Conservation (phyloP, 352 stramenopile species). For the Globisporangium alternatum region DNA sequence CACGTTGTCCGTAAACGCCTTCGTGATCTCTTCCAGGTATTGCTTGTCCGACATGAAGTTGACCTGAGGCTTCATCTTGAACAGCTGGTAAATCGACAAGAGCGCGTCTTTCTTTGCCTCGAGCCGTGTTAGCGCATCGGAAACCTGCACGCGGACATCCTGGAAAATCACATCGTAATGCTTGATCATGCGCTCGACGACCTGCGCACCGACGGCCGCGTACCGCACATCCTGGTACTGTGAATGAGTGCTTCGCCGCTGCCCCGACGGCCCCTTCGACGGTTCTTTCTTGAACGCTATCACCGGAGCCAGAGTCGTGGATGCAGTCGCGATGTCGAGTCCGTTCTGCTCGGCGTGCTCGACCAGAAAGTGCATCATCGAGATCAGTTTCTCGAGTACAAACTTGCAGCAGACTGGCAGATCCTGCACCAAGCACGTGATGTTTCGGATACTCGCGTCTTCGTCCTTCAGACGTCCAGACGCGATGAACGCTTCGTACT, state of each 20-base stretch:
- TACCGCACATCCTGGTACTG: slow-evolving; percentile 77
- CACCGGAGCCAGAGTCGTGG: slow-evolving; percentile 64
- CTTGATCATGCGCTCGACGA: slow-evolving; percentile 77
- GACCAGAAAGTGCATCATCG: slow-evolving; percentile 65
- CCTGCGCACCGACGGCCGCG: slow-evolving; percentile 65
- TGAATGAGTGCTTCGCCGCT: slow-evolving; percentile 41
- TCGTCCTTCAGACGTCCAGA: slow-evolving; percentile 66
- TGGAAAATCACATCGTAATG: slow-evolving; percentile 80
- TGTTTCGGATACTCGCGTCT: slow-evolving; percentile 73
- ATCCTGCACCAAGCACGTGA: slow-evolving; percentile 78
- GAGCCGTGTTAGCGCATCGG: slow-evolving; percentile 58
- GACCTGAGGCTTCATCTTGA: slow-evolving; percentile 66
- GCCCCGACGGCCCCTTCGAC: slow-evolving; percentile 29
- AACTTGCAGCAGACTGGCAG: slow-evolving; percentile 66
- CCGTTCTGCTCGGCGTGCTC: slow-evolving; percentile 65
- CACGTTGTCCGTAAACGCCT: slow-evolving; percentile 48
- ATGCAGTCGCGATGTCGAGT: slow-evolving; percentile 56
- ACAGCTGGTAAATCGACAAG: slow-evolving; percentile 58
- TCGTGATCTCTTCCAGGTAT: slow-evolving; percentile 62
- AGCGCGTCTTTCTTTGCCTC: slow-evolving; percentile 64
- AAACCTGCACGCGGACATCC: slow-evolving; percentile 55
- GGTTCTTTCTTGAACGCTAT: slow-evolving; percentile 79
- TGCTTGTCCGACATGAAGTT: slow-evolving; percentile 65
- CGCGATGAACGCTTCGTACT: slow-evolving; percentile 80
- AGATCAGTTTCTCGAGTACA: slow-evolving; percentile 67